Base-by-base conservation (phyloP, 257 asterid genomes). In the Jaltomata sinuosa region DNA sequence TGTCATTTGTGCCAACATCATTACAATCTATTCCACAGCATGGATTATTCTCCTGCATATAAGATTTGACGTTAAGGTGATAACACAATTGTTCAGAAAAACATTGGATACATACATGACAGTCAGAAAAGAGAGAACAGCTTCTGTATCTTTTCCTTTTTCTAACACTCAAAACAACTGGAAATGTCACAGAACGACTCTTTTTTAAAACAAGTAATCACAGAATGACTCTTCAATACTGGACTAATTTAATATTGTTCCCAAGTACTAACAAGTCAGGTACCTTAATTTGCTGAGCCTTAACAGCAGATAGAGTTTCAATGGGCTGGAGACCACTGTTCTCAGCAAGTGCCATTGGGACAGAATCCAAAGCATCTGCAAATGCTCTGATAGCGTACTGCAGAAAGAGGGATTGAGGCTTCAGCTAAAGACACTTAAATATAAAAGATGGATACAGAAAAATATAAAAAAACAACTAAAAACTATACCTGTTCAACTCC, bases 311-410 rank as follows among this genome's bases (percentile, higher is more conserved):
- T 85, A 96, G 89, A 82, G 99, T 96, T 87, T 96, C 99, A 6
- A 96, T 96, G 59, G 98, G 98, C 87, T 93, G 95, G 83, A 94
- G 94, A 49, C 98, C 99, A 78, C 99, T 94, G 83, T 96, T 96
- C 89, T 96, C 99, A 1, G 99, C 98, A 53, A 96, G 97, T 14
- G 99, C 99, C 99, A 96, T 96, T 16, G 99, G 99, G 59, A 94
- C 87, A 83, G 99, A 89, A 85, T 96, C 98, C 87, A 96, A 87
- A 74, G 99, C 98, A 88, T 94, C 98, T 12, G 98, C 99, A 88
- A 96, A 96, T 84, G 97, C 97, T 89, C 99, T 90, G 62, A 96
- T 94, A 18, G 98, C 99, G 80, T 96, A 94, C 99, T 95, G 93
- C 88, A 83, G 65, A 86, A 27, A 61, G 80, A 83, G 55, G 49